Evolutionary conservation across 2,329 filamentous ascomycete genomes (phyloP), one percentile per base, ranked within the genome.

Genomic region (Curvularia sp.): DNA sequence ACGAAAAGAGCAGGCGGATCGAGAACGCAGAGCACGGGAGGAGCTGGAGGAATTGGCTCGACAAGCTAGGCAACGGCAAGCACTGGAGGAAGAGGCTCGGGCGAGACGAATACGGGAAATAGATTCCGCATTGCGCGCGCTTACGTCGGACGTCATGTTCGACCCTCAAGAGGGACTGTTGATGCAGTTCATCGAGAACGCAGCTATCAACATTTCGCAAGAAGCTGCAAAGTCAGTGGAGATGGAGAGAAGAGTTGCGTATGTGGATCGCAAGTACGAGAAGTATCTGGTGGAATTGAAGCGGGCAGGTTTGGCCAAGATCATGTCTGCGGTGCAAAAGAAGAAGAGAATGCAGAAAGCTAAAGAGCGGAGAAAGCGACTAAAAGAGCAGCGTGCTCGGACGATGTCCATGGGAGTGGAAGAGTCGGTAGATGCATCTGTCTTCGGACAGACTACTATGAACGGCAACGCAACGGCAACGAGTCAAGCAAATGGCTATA

Each of bases 131-230:
- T 70, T 74, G 15, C 67, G 71, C 45, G 53, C 67, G 9, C 65
- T 81, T n/a, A 74, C 79, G 4, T 60, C 66, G 5, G 74, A 76
- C 42, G 48, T 81, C 15, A 70, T 79, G n/a, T 64, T 76, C 1
- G 71, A 78, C 28, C 67, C 71, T 0, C 65, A 68, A n/a, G 64
- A 71, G 1, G 81, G 81, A n/a, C 67, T 82, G 19, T 63, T 82
- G 34, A 70, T 78, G 53, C 80, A 82, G 54, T 82, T 77, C 55
- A 64, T 82, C 25, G 79, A 81, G 42, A 78, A 77, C 45, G 65
- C 68, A 46, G 69, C 77, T 23, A 64, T 68, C 4, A 68, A 72
- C 10, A 68, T 78, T 10, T 73, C 79, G n/a, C 65, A 69, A 3
- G 67, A 73, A 32, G 73, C 72, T 46, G 56, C 76, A 34, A 68